A percentile compares a stretch with the other conserved stretches of the same genome.
These are phyloP conservation scores for Lentinula boryana DNA, from an alignment of 768 basidiomycete species.

Conservation along the genomic window DNA sequence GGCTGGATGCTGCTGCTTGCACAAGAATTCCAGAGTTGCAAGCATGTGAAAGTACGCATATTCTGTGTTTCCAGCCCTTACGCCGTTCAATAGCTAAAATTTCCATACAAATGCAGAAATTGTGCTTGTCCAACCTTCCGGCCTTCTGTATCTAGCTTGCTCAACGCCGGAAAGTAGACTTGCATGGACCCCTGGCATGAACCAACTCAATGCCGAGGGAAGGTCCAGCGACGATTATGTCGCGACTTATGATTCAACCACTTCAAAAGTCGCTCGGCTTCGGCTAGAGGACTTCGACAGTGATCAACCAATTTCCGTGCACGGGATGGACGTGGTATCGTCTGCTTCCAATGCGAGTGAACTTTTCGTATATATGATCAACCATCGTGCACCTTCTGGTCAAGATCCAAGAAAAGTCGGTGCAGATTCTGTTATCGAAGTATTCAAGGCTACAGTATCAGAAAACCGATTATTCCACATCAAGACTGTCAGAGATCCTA, in stretches of 20 bases:
- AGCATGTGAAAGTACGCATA: slow-evolving; percentile 62
- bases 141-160: slow-evolving; percentile 59
- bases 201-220: slow-evolving; percentile 26
- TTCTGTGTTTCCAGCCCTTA: too few species aligned
- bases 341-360: slow-evolving; percentile 39
- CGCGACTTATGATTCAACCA: slow-evolving; percentile 50
- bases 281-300: slow-evolving; percentile 29
- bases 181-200: slow-evolving; percentile 46
- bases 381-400: slow-evolving; percentile 54
- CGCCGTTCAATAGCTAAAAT: slow-evolving; percentile 16
- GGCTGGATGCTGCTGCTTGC: slow-evolving; percentile 38
- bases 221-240: slow-evolving; percentile 45
- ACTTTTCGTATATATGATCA: slow-evolving; percentile 63
- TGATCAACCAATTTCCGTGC: slow-evolving; percentile 43
- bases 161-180: slow-evolving; percentile 41
- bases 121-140: slow-evolving; percentile 50
- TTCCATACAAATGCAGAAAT: slow-evolving; percentile 35
- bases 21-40: slow-evolving; percentile 43
- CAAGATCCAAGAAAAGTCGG: slow-evolving; percentile 37
- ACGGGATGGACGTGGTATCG: slow-evolving; percentile 66
- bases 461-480: slow-evolving; percentile 42
- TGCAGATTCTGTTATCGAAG: slow-evolving; percentile 66
- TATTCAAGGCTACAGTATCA: slow-evolving; percentile 52
- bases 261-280: slow-evolving; percentile 40
- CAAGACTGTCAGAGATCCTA: slow-evolving; percentile 48